Percentiles rank a stretch among this genome's conserved stretches.
Evolutionary conservation across 1,139 yeast species (phyloP).

Genomic region (Magnusiomyces suaveolens): DNA sequence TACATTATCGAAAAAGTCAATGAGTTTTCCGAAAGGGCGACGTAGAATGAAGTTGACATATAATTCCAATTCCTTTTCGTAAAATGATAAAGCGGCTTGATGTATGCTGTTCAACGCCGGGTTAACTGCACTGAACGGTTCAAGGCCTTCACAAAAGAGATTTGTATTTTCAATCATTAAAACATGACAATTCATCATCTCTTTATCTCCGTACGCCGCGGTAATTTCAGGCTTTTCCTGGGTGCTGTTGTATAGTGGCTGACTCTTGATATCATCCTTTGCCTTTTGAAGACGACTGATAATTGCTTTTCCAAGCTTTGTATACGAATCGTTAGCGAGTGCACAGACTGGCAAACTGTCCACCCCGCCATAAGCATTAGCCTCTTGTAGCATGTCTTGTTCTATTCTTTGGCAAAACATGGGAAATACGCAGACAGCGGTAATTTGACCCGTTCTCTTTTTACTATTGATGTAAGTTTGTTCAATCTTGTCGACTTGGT

Average conservation of each 20-base stretch:
- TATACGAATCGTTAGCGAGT: slow-evolving; percentile 39
- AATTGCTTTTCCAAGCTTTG: slow-evolving; percentile 28
- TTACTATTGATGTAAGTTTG: slow-evolving; percentile 41
- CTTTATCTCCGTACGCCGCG: slow-evolving; percentile 44
- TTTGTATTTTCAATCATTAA: slow-evolving; percentile 56
- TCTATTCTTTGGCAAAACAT: slow-evolving; percentile 37
- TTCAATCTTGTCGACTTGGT: slow-evolving; percentile 46
- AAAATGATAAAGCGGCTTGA: slow-evolving; percentile 32
- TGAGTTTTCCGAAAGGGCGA: slow-evolving; percentile 54
- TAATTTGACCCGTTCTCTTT: slow-evolving; percentile 37
- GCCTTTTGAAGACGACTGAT: slow-evolving; percentile 28
- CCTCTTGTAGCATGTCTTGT: slow-evolving; percentile 15
- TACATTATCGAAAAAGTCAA: slow-evolving; percentile 57
- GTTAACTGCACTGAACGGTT: slow-evolving; percentile 30
- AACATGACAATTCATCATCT: slow-evolving; percentile 47
- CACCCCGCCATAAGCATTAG: slow-evolving; percentile 21
- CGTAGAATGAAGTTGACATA: slow-evolving; percentile 47
- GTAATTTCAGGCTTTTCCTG: slow-evolving; percentile 5
- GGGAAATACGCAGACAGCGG: slow-evolving; percentile 40
- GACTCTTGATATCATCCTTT: slow-evolving; percentile 15
- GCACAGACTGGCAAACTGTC: slow-evolving; percentile 27
- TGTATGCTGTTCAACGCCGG: slow-evolving; percentile 27
- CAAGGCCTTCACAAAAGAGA: slow-evolving; percentile 46
- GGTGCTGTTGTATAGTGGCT: not conserved
- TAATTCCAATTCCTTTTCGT: slow-evolving; percentile 38